Evolutionary conservation across 2,329 filamentous ascomycete species (phyloP).

Genomic region (Cylindrodendrum hubeiense): DNA sequence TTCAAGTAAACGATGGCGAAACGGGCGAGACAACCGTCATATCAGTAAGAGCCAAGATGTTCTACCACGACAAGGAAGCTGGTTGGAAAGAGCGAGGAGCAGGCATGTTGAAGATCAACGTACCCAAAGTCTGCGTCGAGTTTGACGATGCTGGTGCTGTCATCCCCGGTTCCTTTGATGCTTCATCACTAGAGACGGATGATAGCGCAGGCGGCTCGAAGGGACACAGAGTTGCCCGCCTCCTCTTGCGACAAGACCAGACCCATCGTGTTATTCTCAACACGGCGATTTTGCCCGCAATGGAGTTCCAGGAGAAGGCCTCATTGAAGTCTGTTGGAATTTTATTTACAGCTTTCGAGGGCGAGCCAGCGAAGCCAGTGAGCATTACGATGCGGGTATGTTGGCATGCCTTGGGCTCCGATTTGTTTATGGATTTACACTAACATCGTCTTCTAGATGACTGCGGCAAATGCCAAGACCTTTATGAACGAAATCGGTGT

Average conservation of each 20-base stretch:
- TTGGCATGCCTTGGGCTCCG: slow-evolving; percentile 16
- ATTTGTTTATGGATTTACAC: background rate
- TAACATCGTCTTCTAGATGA: slow-evolving; percentile 58
- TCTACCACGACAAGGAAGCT: slow-evolving; percentile 77
- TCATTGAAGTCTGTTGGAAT: slow-evolving; percentile 79
- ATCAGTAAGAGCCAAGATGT: slow-evolving; percentile 85
- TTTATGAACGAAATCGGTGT: slow-evolving; percentile 64
- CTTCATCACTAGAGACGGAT: slow-evolving; percentile 63
- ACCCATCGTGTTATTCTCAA: slow-evolving; percentile 90
- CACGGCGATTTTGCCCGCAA: slow-evolving; percentile 80
- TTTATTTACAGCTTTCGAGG: slow-evolving; percentile 73
- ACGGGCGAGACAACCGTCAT: slow-evolving; percentile 83
- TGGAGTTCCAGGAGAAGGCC: slow-evolving; percentile 84
- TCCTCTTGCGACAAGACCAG: slow-evolving; percentile 93
- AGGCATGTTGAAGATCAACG: slow-evolving; percentile 88
- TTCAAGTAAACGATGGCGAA: slow-evolving; percentile 86
- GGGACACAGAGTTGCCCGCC: slow-evolving; percentile 69
- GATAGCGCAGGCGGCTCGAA: slow-evolving; percentile 46
- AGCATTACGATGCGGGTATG: slow-evolving; percentile 73
- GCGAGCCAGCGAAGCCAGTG: slow-evolving; percentile 64
- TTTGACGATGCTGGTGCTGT: slow-evolving; percentile 64
- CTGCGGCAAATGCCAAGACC: slow-evolving; percentile 63
- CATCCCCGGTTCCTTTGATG: slow-evolving; percentile 68
- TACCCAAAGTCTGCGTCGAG: slow-evolving; percentile 68
- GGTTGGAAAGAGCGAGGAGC: slow-evolving; percentile 92